These are phyloP conservation scores for Phytophthora citrophthora DNA, from an alignment of 352 stramenopile genomes.

Conservation along the genomic window DNA sequence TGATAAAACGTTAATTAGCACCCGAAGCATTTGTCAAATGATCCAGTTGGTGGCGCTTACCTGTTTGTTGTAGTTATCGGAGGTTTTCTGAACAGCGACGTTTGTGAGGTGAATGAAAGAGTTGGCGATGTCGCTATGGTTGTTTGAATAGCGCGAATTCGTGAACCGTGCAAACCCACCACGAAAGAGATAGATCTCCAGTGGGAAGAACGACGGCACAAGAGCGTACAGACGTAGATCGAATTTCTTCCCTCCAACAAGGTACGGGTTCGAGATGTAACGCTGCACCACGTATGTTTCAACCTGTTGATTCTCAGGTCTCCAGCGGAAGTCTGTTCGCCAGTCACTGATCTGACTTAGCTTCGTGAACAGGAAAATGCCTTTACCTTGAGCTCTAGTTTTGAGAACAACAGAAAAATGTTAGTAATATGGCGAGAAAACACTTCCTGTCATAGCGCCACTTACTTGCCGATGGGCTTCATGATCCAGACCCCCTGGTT, in stretches of 20 bases:
- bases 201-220: slow-evolving; percentile 91
- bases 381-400: slow-evolving; percentile 83
- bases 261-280: slow-evolving; percentile 94
- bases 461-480: slow-evolving; percentile 94
- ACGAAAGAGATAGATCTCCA: slow-evolving; percentile 93
- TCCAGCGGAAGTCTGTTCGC: slow-evolving; percentile 89
- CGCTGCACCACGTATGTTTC: slow-evolving; percentile 95
- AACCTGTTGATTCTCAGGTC: slow-evolving; percentile 78
- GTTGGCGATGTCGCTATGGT: slow-evolving; percentile 90
- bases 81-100: slow-evolving; percentile 95
- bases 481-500: slow-evolving; percentile 96
- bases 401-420: neutral
- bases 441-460: slow-evolving; percentile 1
- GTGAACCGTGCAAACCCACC: slow-evolving; percentile 93
- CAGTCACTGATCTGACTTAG: slow-evolving; percentile 94
- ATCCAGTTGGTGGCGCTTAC: slow-evolving; percentile 4
- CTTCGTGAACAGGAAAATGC: slow-evolving; percentile 96
- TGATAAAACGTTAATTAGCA: neutral
- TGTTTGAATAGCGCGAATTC: slow-evolving; percentile 91
- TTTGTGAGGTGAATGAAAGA: slow-evolving; percentile 96
- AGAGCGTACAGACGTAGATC: slow-evolving; percentile 94
- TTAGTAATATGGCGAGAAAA: neutral
- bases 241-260: slow-evolving; percentile 96
- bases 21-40: neutral
- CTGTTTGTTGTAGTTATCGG: slow-evolving; percentile 93